Percentiles rank a stretch among this genome's conserved stretches.
phyloP scores from a whole-genome alignment of 2,329 filamentous ascomycete genomes.

The Davidsoniella virescens region DNA sequence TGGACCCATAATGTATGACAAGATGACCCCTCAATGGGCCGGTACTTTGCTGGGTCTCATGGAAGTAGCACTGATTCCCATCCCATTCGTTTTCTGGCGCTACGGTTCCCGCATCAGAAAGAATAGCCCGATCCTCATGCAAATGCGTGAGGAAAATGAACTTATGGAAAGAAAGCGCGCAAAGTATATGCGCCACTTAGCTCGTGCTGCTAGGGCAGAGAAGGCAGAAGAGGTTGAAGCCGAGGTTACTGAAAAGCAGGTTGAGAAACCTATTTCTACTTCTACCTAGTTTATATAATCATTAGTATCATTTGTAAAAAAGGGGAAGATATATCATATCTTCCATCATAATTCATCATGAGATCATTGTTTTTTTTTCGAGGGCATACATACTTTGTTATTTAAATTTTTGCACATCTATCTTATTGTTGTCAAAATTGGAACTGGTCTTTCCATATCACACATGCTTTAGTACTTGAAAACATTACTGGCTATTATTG shows the following conservation, averaged over 20 bases:
- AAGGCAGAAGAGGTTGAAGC: not conserved
- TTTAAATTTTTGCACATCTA: too few species aligned
- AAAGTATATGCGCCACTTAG: slow-evolving; percentile 4
- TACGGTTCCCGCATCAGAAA: slow-evolving; percentile 38
- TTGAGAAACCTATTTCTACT: not conserved
- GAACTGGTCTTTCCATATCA: too few species aligned
- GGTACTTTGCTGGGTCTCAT: slow-evolving; percentile 60
- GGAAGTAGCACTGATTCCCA: slow-evolving; percentile 59
- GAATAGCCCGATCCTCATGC: slow-evolving; percentile 31
- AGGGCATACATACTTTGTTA: too few species aligned
- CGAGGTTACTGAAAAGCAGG: not conserved
- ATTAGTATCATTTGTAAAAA: too few species aligned
- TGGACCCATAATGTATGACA: slow-evolving; percentile 53
- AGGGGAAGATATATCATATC: not conserved
- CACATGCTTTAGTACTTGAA: too few species aligned
- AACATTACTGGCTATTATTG: too few species aligned
- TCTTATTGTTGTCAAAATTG: too few species aligned
- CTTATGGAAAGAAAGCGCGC: slow-evolving; percentile 12
- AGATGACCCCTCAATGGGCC: slow-evolving; percentile 60
- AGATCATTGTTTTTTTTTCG: not conserved
- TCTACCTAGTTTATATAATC: too few species aligned
- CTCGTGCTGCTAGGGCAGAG: not conserved
- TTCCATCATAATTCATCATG: not conserved
- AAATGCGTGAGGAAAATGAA: slow-evolving; percentile 30
- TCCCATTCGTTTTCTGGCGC: slow-evolving; percentile 63